A percentile compares a stretch with the other conserved stretches of the same genome.
Evolutionary conservation across 352 stramenopile genomes (phyloP).

Genomic region (Phytopythium chamaehyphon): DNA sequence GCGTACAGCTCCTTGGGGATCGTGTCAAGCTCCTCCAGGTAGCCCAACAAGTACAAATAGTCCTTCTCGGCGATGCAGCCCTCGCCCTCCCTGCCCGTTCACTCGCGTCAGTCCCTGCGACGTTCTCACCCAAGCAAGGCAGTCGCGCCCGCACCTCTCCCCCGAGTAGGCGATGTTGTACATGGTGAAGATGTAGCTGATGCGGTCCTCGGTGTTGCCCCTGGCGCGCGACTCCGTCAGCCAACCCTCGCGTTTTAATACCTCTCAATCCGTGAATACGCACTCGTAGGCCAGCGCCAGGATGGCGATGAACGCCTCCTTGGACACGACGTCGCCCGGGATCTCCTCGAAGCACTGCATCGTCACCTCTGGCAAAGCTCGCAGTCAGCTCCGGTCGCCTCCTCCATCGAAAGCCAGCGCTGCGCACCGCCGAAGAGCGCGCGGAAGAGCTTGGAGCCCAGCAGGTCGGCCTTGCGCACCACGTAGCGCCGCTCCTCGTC

Average conservation of each 20-base stretch:
- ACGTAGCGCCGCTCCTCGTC: conserved; percentile 58
- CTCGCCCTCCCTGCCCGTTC: conserved; percentile 30
- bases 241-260: not conserved
- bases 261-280: too few species aligned
- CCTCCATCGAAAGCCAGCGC: not conserved
- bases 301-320: conserved; percentile 72
- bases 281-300: conserved; percentile 76
- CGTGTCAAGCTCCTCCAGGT: conserved; percentile 52
- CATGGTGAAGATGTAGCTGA: conserved; percentile 86
- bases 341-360: conserved; percentile 64
- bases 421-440: conserved; percentile 65
- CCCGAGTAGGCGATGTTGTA: conserved; percentile 71
- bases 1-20: conserved; percentile 75
- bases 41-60: conserved; percentile 65
- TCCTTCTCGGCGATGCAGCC: conserved; percentile 64
- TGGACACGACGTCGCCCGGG: conserved; percentile 51
- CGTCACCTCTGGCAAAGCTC: conserved; percentile 30
- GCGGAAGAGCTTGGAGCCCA: conserved; percentile 74
- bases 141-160: conserved; percentile 36
- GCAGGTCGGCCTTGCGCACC: conserved; percentile 61
- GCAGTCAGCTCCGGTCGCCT: not conserved
- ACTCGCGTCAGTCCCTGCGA: too few species aligned
- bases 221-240: conserved; percentile 25
- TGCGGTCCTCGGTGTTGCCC: conserved; percentile 84
- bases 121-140: too few species aligned